Base-by-base conservation (phyloP, 371 early-diverging fungal genomes). In the Polyrhizophydium stewartii region DNA sequence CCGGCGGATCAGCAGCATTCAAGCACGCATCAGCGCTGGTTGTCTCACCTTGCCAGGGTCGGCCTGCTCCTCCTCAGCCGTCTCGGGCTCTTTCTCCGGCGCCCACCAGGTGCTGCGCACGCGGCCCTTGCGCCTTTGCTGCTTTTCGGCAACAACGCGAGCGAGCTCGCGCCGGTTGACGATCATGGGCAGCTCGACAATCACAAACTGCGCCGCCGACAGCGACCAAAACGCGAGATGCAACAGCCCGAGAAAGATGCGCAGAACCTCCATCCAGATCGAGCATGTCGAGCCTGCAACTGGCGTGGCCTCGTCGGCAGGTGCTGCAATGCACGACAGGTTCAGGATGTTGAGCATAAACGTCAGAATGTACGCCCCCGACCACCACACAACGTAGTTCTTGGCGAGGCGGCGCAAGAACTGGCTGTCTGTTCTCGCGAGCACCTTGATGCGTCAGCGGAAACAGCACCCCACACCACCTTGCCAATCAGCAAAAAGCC, bases 301-400 rank as follows among this genome's bases (percentile, higher is more conserved):
- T 22, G 19, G 13, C 45, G 17, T 35, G 3, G 35, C 3, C 35
- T 3, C 7, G 3, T 3, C 35, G 13, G 3, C 35, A 5, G 45
- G 24, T 19, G 45, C 5, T 24, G 19, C 45, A 5, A 69, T 69
- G 46, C 69, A 77, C 16, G 59, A 60, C 22, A 79, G 66, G 43
- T 74, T 60, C 46, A 73, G 33, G 28, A 74, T n/a, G 51, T 84
- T 79, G 1, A 83, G 58, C 7, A 79, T 30, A 5, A 83, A 49
- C 0, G 79, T 70, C 1, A 76, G 58, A 0, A 55, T 69, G 67
- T 75, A 81, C 1, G 82, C 77, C 9, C 76, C 72, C 38, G 69
- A 58, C 84, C 82, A 84, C 80, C 81, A 84, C 46, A 72, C 65
- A 25, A 64, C 53, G 38, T 76, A 77, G 43, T 81, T 74, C 9